phyloP scores from a whole-genome alignment of 257 asterid species.

The Agastache rugosa region DNA sequence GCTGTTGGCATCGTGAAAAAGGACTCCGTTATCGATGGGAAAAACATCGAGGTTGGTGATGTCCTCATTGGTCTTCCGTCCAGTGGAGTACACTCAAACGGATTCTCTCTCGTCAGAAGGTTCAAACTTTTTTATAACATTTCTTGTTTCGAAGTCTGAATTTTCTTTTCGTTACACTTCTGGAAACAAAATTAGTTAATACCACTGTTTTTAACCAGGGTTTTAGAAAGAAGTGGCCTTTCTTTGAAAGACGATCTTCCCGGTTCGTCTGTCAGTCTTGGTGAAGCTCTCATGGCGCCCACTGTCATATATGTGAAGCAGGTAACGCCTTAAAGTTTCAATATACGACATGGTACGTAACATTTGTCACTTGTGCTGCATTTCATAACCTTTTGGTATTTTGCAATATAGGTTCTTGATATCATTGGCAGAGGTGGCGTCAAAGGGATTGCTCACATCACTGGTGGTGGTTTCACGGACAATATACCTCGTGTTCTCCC shows the following conservation, averaged over 20 bases:
- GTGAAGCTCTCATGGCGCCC: slow-evolving; percentile 94
- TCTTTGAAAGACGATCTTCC: slow-evolving; percentile 75
- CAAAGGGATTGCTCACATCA: slow-evolving; percentile 96
- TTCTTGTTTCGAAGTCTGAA: not conserved
- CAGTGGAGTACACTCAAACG: slow-evolving; percentile 97
- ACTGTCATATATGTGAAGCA: slow-evolving; percentile 90
- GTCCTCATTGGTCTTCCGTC: slow-evolving; percentile 89
- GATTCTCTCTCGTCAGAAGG: slow-evolving; percentile 95
- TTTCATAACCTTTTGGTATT: not conserved
- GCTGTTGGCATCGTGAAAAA: slow-evolving; percentile 88
- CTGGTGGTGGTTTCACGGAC: slow-evolving; percentile 96
- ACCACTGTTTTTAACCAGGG: slow-evolving; percentile 49
- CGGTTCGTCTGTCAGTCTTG: slow-evolving; percentile 62
- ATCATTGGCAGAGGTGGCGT: slow-evolving; percentile 84
- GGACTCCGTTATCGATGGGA: slow-evolving; percentile 83
- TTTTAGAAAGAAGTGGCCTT: slow-evolving; percentile 74
- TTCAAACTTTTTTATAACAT: slow-evolving; percentile 17
- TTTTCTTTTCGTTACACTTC: not conserved
- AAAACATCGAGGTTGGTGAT: slow-evolving; percentile 73
- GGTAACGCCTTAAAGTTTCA: slow-evolving; percentile 45
- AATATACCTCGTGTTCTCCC: slow-evolving; percentile 96
- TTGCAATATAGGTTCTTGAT: slow-evolving; percentile 70
- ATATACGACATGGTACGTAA: not conserved
- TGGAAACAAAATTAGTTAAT: too few relatives aligned
- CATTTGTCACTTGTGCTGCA: not conserved